Base-by-base conservation (phyloP, 2,329 filamentous ascomycete species). In the Boeremia exigua region DNA sequence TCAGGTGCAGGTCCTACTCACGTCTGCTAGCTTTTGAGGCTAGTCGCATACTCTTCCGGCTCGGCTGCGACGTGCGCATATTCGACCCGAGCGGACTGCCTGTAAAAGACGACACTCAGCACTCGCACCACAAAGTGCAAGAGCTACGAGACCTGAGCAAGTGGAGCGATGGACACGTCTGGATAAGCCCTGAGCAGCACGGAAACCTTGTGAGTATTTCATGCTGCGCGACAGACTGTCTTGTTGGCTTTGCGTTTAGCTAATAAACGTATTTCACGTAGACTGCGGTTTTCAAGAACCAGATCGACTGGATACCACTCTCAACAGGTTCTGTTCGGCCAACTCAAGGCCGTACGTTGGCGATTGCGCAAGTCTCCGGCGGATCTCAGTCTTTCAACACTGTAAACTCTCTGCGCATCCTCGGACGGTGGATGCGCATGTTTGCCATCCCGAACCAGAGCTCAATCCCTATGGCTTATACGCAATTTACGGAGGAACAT, bases 361-460 rank as follows among this genome's bases (percentile, higher is more conserved):
- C 82, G 1, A 79, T 89, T 19, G 83, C 84, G 0, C 84, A 88
- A 68, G 85, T 89, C 0, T 84, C 78, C 47, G 86, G 87, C 12
- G 87, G 86, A 0, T 86, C 83, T 0, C 87, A 89, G 68, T 85
- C 81, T 0, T 89, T 89, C 76, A 89, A 90, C 62, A 82, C 85
- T 0, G 85, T 89, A 8, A 89, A 89, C 65, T 81, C 81, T 1
- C 75, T 89, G n/a, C 80, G 86, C 0, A 81, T 89, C 10, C 78
- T 89, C 0, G 87, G 87, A 0, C 80, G 87, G 0, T 89, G 86
- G 87, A 88, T 88, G 86, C 81, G 86, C 36, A 88, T 88, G 85
- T 88, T 88, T 60, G 77, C 81, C 1, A 87, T 88, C 25, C 84
- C 86, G 0, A 89, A 89, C 66, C 87, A 89, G 68, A 84, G 81